These are phyloP conservation scores for Aspergillus affinis DNA, from an alignment of 495 filamentous ascomycete species.

Conservation along the genomic window DNA sequence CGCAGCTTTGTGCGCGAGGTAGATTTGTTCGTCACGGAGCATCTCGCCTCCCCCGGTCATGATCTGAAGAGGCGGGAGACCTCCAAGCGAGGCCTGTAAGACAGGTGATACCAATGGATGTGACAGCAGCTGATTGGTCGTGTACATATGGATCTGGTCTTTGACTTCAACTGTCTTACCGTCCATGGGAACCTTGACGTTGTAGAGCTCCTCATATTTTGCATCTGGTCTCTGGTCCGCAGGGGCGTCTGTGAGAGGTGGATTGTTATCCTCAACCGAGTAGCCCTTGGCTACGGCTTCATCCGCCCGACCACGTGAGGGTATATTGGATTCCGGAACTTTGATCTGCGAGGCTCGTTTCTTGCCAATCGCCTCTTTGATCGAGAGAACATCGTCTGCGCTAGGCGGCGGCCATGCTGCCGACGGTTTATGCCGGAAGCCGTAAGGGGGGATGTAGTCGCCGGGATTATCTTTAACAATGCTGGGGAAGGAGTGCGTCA, in stretches of 20 bases:
- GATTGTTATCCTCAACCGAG: conserved; percentile 31
- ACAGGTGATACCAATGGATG: conserved; percentile 90
- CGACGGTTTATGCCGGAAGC: conserved; percentile 84
- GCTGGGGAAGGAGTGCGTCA: conserved; percentile 93
- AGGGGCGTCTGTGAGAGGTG: not conserved
- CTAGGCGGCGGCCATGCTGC: conserved; percentile 89
- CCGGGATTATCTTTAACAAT: conserved; percentile 67
- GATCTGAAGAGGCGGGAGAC: conserved; percentile 82
- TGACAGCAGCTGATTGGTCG: conserved; percentile 79
- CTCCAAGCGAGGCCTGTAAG: conserved; percentile 81
- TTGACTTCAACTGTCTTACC: conserved; percentile 74
- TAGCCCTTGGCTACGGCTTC: conserved; percentile 45
- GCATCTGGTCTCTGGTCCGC: conserved; percentile 14
- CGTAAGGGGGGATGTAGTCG: conserved; percentile 85
- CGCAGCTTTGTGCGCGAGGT: conserved; percentile 90
- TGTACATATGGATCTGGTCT: conserved; percentile 95
- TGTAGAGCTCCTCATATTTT: conserved; percentile 35
- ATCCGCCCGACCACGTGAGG: conserved; percentile 23
- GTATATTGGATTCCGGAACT: conserved; percentile 13
- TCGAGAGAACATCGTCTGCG: conserved; percentile 60
- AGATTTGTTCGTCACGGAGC: conserved; percentile 90
- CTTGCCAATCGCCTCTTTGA: conserved; percentile 37
- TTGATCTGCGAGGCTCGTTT: conserved; percentile 32
- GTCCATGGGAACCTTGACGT: conserved; percentile 59
- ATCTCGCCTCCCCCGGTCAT: conserved; percentile 85